Base-by-base conservation (phyloP, 352 stramenopile genomes). In the Detonula confervacea region DNA sequence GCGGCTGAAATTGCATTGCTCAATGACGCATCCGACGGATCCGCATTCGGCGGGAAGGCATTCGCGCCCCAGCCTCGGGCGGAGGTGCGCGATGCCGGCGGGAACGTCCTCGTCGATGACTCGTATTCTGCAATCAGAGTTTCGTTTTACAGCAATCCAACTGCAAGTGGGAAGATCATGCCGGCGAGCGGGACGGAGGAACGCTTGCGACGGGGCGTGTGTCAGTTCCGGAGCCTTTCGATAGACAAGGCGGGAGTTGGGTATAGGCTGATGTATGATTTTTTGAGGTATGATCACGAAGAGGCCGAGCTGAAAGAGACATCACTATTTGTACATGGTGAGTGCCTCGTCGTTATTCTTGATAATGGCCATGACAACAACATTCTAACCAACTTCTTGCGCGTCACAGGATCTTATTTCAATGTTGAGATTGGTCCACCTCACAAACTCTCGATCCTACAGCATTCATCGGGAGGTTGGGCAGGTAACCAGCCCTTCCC, bases 401-500 rank as follows among this genome's bases (percentile, higher is more conserved):
- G 0, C 62, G 12, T 52, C 25, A 57, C 39, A 81, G 79, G 80
- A 68, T 59, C 24, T 16, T 70, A 77, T 62, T 90, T 90, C 63
- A 68, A 87, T 73, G 84, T 90, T 12, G 54, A 72, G 7, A 72
- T 84, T 65, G 84, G 84, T 27, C 73, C 63, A 46, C 73, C 84
- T 18, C 49, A 80, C 20, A 39, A 35, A 56, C 61, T 90, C 1
- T 75, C 64, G 24, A 71, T 90, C 27, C 47, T 87, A 29, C 63
- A 57, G 47, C 27, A 75, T 51, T 78, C 77, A 25, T 72, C 51
- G 0, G 56, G 61, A 39, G 62, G 67, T 7, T 88, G 84, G 81
- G 84, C 84, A 46, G 84, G 80, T 14, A 87, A 86, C 47, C 84
- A 90, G 47, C 84, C 84, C 24, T 88, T 90, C 72, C 39, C 56